Base-by-base conservation (phyloP, 2,329 filamentous ascomycete genomes). In the Thielaviopsis euricoi region DNA sequence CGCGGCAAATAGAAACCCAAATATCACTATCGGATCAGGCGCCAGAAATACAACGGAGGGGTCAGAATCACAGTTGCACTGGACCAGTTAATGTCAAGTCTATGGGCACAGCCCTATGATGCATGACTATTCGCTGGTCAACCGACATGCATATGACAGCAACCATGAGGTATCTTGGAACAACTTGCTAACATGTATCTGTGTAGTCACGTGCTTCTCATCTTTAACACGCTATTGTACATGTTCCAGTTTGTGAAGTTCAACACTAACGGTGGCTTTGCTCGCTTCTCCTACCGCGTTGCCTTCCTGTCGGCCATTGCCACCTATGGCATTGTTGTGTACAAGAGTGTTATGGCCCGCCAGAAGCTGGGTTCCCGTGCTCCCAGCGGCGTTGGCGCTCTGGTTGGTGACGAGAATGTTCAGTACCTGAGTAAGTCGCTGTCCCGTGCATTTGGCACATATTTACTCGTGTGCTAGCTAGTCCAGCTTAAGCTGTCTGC, bases 261-360 rank as follows among this genome's bases (percentile, higher is more conserved):
- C 78, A 94, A 95, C 78, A 89, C 82, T 71, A 86, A 86, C 69
- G 83, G 83, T 59, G 74, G 80, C 68, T 82, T 82, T 76, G 90
- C 91, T 53, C 78, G 81, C 64, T 83, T 93, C 71, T 86, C 86
- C 59, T 98, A 98, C 76, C 90, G 93, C 66, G 81, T 85, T 57
- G 87, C 90, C 59, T 98, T 98, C 70, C 64, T 96, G 65, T 85
- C 90, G 2, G 93, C 93, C 6, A 89, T 89, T 53, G 81, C 83
- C 54, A 97, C 93, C 12, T 98, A 98, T 71, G 91, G 93, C 64
- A 97, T 98, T 64, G 93, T 98, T 54, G 91, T 98, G 62, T 97
- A 95, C 79, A 98, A 98, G 81, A 90, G 89, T 60, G 88, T 90
- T 76, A 84, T 90, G 64, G 88, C 90, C 65, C 86, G 89, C 64